Base-by-base conservation (phyloP, 768 basidiomycete genomes). In the Clitopilus hobsonii region DNA sequence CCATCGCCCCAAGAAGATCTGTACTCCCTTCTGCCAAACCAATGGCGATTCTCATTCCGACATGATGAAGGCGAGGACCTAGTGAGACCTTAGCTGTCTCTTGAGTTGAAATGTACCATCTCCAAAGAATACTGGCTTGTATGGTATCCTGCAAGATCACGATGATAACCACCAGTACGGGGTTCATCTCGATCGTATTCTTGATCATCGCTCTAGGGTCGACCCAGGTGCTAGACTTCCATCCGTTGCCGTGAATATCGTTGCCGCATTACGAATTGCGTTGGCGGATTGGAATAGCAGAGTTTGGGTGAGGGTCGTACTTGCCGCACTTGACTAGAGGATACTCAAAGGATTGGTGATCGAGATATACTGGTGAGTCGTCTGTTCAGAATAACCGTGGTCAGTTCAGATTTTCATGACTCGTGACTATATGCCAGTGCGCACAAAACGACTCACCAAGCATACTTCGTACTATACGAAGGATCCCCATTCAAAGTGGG, bases 11-110 rank as follows among this genome's bases (percentile, higher is more conserved):
- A 24, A 52, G 56, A 38, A 30, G 60, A 56, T 4, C 49, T 28
- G 28, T 38, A 53, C 4, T 60, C 56, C 38, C 64, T 56, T 14
- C 62, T 63, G 10, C 62, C 61, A 38, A 65, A 65, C 8, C 53
- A 56, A 30, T 63, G 61, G 13, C 54, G 54, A 6, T 49, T 25
- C 3, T 61, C 60, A 26, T 56, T 36, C 38, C 56, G 59, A 54
- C 61, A 59, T 11, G 61, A 63, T 2, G 54, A 49, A 47, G 58
- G 51, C 18, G 63, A 57, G 10, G 63, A 62, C 45, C 58, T 45
- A 6, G 30, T 27, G 18, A 36, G 54, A 28, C 5, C 53, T 38
- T 26, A 54, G 16, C 27, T 29, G 16, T 27, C 16, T 53, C 60
- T 5, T 56, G 61, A 38, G 22, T 45, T 45, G 4, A 20, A 45